Conservation (phyloP, 176 grass and related monocot species). For the Rhipidocladum racemiflorum region DNA sequence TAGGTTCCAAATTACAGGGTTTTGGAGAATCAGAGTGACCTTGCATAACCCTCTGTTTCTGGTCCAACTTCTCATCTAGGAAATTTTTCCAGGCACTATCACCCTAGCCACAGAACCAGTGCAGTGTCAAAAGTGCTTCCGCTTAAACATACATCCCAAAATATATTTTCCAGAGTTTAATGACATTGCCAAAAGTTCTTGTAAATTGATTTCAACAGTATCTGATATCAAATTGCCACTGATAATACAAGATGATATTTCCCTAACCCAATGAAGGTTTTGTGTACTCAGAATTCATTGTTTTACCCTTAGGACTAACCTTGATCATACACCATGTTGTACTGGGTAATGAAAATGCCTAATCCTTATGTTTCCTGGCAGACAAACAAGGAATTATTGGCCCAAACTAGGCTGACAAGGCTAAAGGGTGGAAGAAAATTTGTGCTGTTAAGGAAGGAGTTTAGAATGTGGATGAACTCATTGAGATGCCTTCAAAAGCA, state of each 20-base stretch:
- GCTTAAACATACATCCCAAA: background rate
- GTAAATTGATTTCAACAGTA: background rate
- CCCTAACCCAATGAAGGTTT: background rate
- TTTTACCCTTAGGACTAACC: background rate
- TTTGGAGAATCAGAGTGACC: background rate
- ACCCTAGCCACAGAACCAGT: background rate
- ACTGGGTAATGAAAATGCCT: background rate
- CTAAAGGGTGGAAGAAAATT: background rate
- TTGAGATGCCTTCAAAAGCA: background rate
- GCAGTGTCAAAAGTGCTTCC: background rate
- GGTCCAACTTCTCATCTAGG: background rate
- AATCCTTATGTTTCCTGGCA: background rate
- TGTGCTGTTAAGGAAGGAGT: background rate
- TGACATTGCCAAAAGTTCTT: background rate
- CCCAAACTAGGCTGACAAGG: background rate
- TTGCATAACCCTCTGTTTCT: background rate
- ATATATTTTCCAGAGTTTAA: background rate
- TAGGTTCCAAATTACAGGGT: background rate
- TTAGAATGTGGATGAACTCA: background rate
- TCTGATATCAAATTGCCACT: background rate
- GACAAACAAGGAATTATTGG: background rate
- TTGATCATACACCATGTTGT: background rate
- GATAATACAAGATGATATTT: background rate
- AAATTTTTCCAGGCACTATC: background rate
- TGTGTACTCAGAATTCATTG: background rate